Percentiles rank a stretch among this genome's conserved stretches.
These are phyloP conservation scores for Phytopythium aichiense DNA, from an alignment of 352 stramenopile genomes.

Conservation along the genomic window DNA sequence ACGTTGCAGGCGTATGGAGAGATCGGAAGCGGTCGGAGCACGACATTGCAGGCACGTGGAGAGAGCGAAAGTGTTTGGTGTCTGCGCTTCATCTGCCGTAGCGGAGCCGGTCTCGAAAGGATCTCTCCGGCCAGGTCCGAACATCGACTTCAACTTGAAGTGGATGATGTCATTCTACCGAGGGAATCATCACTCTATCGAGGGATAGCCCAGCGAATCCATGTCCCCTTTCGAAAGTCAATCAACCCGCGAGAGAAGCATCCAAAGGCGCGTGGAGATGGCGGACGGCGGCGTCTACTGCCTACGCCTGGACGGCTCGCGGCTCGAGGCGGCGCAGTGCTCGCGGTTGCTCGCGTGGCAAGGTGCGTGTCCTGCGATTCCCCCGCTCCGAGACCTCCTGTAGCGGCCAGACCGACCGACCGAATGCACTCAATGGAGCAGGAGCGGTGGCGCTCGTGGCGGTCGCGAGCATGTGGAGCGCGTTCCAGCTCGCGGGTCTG, in stretches of 20 bases:
- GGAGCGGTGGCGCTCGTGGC: background rate
- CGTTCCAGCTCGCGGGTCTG: slow-evolving; percentile 2
- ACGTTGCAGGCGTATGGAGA: background rate
- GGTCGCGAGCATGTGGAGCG: slow-evolving; percentile 6
- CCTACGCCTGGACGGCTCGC: slow-evolving; percentile 4
- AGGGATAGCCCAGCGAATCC: background rate
- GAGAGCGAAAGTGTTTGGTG: no score
- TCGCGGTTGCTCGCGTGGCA: slow-evolving; percentile 1
- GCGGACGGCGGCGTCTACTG: slow-evolving; percentile 3
- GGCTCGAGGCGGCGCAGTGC: slow-evolving; percentile 6
- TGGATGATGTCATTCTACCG: background rate
- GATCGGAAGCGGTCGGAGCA: background rate
- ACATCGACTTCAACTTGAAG: slow-evolving; percentile 1
- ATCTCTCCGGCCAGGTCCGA: no score
- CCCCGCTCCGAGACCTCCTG: background rate
- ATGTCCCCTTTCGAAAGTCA: background rate
- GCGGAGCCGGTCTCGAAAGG: no score
- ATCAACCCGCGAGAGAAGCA: background rate
- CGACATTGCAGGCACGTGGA: no score
- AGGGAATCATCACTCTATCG: background rate
- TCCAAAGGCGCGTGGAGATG: background rate
- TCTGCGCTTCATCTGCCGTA: no score
- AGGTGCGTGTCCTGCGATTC: background rate
- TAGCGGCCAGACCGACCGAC: background rate
- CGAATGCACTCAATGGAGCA: background rate